Conservation (phyloP, 768 basidiomycete species). For the Crucibulum laeve region DNA sequence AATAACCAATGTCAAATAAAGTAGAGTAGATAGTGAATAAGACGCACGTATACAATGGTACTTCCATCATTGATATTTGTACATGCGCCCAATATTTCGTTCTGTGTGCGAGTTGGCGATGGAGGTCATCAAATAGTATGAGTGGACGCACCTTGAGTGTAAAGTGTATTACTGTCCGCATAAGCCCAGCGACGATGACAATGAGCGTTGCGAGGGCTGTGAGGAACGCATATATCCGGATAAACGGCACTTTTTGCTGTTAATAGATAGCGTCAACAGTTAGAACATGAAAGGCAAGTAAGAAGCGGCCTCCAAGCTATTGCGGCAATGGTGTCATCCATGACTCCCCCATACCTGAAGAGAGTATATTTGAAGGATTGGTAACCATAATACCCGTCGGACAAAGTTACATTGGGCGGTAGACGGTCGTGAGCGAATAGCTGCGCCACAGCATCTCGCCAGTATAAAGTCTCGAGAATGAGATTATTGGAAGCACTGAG, state of each 20-base stretch:
- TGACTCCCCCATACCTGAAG: no score
- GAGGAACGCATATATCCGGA: slow-evolving; percentile 54
- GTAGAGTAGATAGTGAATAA: not conserved
- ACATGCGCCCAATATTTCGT: slow-evolving; percentile 57
- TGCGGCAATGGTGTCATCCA: no score
- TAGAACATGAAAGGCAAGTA: not conserved
- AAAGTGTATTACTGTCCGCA: slow-evolving; percentile 63
- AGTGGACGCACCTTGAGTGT: slow-evolving; percentile 50
- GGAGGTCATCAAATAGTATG: not conserved
- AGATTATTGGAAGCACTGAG: no score
- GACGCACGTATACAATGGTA: slow-evolving; percentile 31
- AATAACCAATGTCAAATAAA: slow-evolving; percentile 9
- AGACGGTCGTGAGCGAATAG: no score
- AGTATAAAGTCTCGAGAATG: no score
- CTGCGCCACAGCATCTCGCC: no score
- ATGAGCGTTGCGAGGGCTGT: slow-evolving; percentile 43
- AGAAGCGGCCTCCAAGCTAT: no score
- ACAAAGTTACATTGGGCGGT: no score
- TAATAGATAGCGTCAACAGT: not conserved
- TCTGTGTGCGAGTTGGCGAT: slow-evolving; percentile 25
- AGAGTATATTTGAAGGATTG: no score
- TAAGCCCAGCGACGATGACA: slow-evolving; percentile 45
- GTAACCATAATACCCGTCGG: no score
- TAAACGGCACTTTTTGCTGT: slow-evolving; percentile 51
- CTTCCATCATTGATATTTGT: slow-evolving; percentile 28